phyloP scores from a whole-genome alignment of 2,329 filamentous ascomycete species.

The Penicillium sp. region DNA sequence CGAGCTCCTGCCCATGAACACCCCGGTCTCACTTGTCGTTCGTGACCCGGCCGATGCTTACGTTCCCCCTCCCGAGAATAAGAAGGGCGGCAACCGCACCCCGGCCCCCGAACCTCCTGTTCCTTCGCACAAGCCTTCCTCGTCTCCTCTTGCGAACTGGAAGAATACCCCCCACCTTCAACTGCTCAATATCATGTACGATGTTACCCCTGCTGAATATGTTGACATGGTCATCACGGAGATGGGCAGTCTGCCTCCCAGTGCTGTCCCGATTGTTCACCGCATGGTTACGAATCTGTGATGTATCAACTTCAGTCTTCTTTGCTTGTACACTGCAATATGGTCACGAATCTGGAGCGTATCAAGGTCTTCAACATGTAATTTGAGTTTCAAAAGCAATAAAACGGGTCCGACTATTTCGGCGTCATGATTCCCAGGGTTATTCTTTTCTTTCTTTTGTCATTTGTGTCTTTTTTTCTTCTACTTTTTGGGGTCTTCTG shows the following conservation, averaged over 20 bases:
- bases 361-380: constrained; percentile 1
- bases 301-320: not conserved
- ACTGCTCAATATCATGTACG: constrained; percentile 77
- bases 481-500: not conserved
- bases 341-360: constrained; percentile 1
- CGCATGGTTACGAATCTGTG: constrained; percentile 52
- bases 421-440: constrained; percentile 1
- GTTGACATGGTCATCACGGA: constrained; percentile 90
- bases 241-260: constrained; percentile 80
- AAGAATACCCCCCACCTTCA: constrained; percentile 60
- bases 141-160: constrained; percentile 53
- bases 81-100: constrained; percentile 35
- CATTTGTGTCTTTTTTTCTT: too few species aligned
- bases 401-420: not conserved
- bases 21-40: constrained; percentile 31
- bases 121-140: constrained; percentile 24
- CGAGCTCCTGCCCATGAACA: constrained; percentile 51
- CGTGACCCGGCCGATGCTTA: constrained; percentile 26
- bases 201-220: constrained; percentile 84
- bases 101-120: constrained; percentile 22
- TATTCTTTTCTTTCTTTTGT: not conserved
- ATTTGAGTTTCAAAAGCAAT: constrained; percentile 3
- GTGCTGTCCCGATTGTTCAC: constrained; percentile 75
- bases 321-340: not conserved
- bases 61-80: constrained; percentile 24